These are phyloP conservation scores for Annulohypoxylon truncatum DNA, from an alignment of 2,329 filamentous ascomycete species.

Conservation along the genomic window DNA sequence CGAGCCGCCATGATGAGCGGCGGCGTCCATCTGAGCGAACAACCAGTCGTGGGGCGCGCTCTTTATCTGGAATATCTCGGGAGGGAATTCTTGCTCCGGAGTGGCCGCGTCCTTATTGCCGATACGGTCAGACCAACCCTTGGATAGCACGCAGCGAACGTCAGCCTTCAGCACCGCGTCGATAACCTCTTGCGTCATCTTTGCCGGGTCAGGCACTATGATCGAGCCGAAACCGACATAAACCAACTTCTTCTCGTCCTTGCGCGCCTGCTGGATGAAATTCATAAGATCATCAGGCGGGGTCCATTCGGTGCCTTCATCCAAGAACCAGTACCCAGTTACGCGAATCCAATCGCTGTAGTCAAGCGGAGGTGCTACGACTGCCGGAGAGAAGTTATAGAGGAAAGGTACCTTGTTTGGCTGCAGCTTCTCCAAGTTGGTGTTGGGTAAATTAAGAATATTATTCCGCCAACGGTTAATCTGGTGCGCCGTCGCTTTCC, in stretches of 20 bases:
- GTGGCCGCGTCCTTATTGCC: conserved; percentile 54
- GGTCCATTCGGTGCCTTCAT: conserved; percentile 75
- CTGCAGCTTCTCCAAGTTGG: conserved; percentile 89
- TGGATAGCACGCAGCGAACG: conserved; percentile 92
- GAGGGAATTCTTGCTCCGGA: conserved; percentile 75
- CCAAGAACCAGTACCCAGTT: conserved; percentile 97
- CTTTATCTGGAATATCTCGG: conserved; percentile 88
- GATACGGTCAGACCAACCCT: conserved; percentile 92
- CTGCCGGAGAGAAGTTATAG: conserved; percentile 95
- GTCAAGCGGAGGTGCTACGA: conserved; percentile 93
- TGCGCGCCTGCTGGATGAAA: conserved; percentile 86
- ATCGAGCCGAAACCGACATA: conserved; percentile 98
- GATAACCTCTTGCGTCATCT: conserved; percentile 91
- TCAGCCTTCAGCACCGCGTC: conserved; percentile 91
- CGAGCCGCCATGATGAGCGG: conserved; percentile 92
- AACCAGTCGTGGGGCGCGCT: conserved; percentile 97
- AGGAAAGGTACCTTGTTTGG: conserved; percentile 97
- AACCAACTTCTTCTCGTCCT: conserved; percentile 88
- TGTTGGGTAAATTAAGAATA: conserved; percentile 80
- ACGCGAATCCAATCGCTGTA: conserved; percentile 98
- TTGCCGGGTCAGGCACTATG: conserved; percentile 87
- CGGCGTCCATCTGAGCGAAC: conserved; percentile 92
- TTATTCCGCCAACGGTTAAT: conserved; percentile 93
- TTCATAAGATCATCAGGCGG: conserved; percentile 79
- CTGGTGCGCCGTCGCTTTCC: conserved; percentile 91